Percentiles rank a stretch among this genome's conserved stretches.
phyloP scores from a whole-genome alignment of 164 flowering plant genomes.

The Kingdonia uniflora region DNA sequence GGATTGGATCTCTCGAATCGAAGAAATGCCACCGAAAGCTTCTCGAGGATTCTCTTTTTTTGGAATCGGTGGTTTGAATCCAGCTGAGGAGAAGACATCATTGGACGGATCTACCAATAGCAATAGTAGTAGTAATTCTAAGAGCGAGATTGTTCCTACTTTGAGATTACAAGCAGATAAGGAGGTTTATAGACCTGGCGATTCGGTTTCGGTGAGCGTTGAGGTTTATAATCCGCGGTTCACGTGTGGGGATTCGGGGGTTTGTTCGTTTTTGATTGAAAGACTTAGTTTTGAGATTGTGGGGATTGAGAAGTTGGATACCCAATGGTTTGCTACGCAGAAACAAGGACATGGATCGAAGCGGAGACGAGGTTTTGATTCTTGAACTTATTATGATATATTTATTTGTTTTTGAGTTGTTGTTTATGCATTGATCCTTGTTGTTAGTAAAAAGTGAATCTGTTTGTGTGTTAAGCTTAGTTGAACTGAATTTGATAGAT shows the following conservation, averaged over 20 bases:
- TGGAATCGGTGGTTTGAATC: constrained; percentile 29
- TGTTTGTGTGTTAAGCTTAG: too few species aligned
- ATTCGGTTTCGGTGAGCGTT: constrained; percentile 42
- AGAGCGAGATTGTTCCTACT: constrained; percentile 24
- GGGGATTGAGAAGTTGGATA: constrained; percentile 84
- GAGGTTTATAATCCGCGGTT: constrained; percentile 31
- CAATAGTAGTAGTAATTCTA: constrained; percentile 1
- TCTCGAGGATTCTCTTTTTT: constrained; percentile 47
- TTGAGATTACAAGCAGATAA: constrained; percentile 53
- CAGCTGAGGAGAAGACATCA: constrained; percentile 9
- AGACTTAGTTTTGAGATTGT: constrained; percentile 59
- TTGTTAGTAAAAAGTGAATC: too few species aligned
- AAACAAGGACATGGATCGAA: constrained; percentile 54
- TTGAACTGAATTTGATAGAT: too few species aligned
- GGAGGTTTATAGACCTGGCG: constrained; percentile 82
- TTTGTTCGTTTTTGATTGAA: constrained; percentile 55
- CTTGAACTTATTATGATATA: not conserved
- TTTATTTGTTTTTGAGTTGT: not conserved
- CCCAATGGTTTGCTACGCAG: constrained; percentile 75
- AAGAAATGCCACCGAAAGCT: constrained; percentile 25
- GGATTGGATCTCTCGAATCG: too few species aligned
- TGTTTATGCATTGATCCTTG: not conserved
- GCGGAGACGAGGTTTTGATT: constrained; percentile 57
- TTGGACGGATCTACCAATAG: too few species aligned
- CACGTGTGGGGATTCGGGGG: constrained; percentile 4